Conservation (phyloP, 2,329 filamentous ascomycete genomes). For the Chalara sp. region DNA sequence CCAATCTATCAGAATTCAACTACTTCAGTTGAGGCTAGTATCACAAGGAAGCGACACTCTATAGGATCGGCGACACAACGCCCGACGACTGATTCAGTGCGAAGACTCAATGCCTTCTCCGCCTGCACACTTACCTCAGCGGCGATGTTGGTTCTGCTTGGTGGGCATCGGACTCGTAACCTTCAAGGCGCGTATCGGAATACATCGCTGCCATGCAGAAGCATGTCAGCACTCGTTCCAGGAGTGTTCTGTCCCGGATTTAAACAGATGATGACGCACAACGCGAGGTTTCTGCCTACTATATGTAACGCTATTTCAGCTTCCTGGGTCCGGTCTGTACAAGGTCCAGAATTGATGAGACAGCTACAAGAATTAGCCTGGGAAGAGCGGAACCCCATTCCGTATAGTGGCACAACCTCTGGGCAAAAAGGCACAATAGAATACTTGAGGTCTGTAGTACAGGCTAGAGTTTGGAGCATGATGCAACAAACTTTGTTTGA, state of each 20-base stretch:
- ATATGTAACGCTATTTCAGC: constrained; percentile 3
- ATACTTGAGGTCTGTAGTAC: constrained; percentile 11
- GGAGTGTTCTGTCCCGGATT: constrained; percentile 22
- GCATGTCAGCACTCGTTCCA: constrained; percentile 15
- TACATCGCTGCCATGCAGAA: constrained; percentile 2
- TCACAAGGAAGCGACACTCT: no score
- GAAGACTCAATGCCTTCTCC: background rate
- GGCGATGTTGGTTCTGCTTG: background rate
- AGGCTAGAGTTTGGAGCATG: constrained; percentile 19
- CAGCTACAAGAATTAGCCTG: constrained; percentile 1
- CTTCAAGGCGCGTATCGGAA: constrained; percentile 8
- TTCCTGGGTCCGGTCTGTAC: constrained; percentile 4
- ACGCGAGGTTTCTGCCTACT: constrained; percentile 3
- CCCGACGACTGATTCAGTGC: background rate
- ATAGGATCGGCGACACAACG: background rate
- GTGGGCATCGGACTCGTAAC: background rate
- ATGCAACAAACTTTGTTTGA: constrained; percentile 19
- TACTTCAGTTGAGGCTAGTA: no score
- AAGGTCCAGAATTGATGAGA: constrained; percentile 1
- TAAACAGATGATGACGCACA: constrained; percentile 8
- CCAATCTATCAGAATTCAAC: no score
- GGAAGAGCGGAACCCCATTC: background rate
- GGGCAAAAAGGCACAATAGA: constrained; percentile 3
- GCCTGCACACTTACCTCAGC: background rate
- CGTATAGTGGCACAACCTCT: background rate